Conservation (phyloP, 805 yeast genomes). For the Starmerella stigmatis region DNA sequence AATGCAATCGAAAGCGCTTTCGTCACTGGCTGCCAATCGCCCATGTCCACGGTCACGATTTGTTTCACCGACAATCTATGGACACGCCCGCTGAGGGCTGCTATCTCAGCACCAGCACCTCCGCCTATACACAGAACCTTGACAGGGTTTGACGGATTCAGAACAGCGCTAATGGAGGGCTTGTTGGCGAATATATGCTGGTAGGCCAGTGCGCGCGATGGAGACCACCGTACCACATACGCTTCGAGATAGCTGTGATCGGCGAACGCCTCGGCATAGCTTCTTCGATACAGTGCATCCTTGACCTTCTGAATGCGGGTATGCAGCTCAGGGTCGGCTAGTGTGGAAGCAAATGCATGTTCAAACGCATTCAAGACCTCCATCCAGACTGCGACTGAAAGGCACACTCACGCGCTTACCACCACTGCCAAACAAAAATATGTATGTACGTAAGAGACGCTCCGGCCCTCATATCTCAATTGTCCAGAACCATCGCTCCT, state of each 20-base stretch:
- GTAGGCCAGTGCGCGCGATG: slow-evolving; percentile 69
- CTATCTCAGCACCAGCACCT: slow-evolving; percentile 80
- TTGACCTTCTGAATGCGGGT: slow-evolving; percentile 58
- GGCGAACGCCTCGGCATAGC: slow-evolving; percentile 61
- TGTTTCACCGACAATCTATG: slow-evolving; percentile 29
- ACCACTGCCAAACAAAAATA: background rate
- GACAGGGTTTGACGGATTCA: slow-evolving; percentile 10
- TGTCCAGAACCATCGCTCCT: background rate
- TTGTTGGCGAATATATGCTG: slow-evolving; percentile 49
- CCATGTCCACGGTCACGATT: slow-evolving; percentile 59
- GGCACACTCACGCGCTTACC: background rate
- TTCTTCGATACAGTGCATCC: slow-evolving; percentile 55
- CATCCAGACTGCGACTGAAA: slow-evolving; percentile 12
- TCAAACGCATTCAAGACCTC: slow-evolving; percentile 26
- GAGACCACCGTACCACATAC: slow-evolving; percentile 77
- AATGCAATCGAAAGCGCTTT: slow-evolving; percentile 37
- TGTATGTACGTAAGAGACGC: no score
- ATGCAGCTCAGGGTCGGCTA: slow-evolving; percentile 27
- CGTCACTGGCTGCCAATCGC: slow-evolving; percentile 60
- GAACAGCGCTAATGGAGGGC: slow-evolving; percentile 35
- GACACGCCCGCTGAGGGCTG: slow-evolving; percentile 35
- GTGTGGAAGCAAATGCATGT: slow-evolving; percentile 23
- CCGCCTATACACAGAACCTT: slow-evolving; percentile 66
- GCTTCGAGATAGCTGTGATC: slow-evolving; percentile 56
- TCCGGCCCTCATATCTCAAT: no score